A percentile compares a stretch with the other conserved stretches of the same genome.
Conservation (phyloP, 176 grass and related monocot species). For the Avena eriantha region DNA sequence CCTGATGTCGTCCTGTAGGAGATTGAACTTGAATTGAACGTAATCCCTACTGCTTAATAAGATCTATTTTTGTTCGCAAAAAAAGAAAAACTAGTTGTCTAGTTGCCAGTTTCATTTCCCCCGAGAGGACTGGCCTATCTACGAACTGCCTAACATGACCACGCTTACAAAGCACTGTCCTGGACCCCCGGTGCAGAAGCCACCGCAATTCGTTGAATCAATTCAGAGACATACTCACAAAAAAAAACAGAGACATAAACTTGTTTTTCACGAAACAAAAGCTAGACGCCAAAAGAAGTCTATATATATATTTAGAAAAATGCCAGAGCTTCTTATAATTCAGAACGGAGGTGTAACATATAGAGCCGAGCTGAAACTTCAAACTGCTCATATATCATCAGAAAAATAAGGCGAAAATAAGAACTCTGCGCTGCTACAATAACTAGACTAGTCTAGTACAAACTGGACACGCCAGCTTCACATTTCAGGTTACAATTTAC, state of each 20-base stretch:
- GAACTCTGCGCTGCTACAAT: not conserved
- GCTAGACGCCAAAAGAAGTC: not conserved
- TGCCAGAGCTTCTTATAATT: no score
- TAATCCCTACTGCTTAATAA: no score
- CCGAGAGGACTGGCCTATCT: not conserved
- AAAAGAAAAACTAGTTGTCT: no score
- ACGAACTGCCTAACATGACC: not conserved
- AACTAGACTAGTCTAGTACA: not conserved
- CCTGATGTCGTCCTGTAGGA: no score
- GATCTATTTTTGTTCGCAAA: no score
- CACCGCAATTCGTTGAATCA: not conserved
- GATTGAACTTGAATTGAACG: no score
- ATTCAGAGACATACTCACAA: not conserved
- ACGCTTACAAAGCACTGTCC: not conserved
- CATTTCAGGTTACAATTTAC: slow-evolving; percentile 21
- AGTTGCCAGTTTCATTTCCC: no score
- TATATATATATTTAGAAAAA: no score
- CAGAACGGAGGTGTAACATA: no score
- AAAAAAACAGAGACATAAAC: not conserved
- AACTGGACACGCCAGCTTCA: not conserved
- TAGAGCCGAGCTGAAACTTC: not conserved
- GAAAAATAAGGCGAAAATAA: not conserved
- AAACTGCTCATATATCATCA: not conserved
- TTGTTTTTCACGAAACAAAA: not conserved
- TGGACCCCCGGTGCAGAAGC: no score